Percentiles rank a stretch among this genome's conserved stretches.
Conservation (phyloP, 2,329 filamentous ascomycete genomes). For the Blastomyces gilchristii region DNA sequence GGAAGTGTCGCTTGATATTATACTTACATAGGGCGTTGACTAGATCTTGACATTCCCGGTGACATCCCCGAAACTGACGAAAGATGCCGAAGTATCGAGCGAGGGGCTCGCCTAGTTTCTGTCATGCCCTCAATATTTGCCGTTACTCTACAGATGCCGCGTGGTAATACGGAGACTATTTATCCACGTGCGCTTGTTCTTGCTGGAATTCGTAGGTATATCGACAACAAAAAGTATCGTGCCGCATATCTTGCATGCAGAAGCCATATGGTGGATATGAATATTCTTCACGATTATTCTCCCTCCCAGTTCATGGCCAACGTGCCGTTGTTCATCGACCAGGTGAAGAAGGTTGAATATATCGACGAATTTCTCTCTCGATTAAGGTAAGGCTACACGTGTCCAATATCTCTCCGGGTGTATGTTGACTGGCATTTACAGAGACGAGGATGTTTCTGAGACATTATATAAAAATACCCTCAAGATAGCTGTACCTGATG, state of each 20-base stretch:
- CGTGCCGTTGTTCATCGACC: constrained; percentile 67
- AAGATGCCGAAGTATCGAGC: constrained; percentile 80
- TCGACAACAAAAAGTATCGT: constrained; percentile 70
- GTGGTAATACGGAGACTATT: constrained; percentile 91
- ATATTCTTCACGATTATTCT: constrained; percentile 89
- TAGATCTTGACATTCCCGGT: constrained; percentile 68
- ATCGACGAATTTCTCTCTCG: constrained; percentile 89
- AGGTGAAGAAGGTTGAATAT: constrained; percentile 69
- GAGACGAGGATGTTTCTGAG: constrained; percentile 83
- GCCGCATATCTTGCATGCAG: constrained; percentile 80
- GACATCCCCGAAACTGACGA: constrained; percentile 91
- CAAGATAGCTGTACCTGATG: constrained; percentile 30
- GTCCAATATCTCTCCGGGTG: not conserved
- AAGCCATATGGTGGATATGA: constrained; percentile 93
- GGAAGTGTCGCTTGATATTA: constrained; percentile 1
- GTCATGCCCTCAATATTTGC: constrained; percentile 82
- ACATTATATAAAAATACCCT: constrained; percentile 89
- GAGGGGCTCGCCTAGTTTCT: constrained; percentile 75
- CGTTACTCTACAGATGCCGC: constrained; percentile 84
- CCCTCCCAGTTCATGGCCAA: constrained; percentile 73
- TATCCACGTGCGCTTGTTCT: constrained; percentile 87
- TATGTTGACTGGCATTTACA: constrained; percentile 21
- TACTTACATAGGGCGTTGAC: constrained; percentile 18
- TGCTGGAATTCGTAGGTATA: constrained; percentile 71
- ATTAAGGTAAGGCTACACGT: constrained; percentile 49